Evolutionary conservation across 192 early-diverging fungal genomes (phyloP), one percentile per base, ranked within the genome.

Genomic region (Gryganskiella cystojenkinii): DNA sequence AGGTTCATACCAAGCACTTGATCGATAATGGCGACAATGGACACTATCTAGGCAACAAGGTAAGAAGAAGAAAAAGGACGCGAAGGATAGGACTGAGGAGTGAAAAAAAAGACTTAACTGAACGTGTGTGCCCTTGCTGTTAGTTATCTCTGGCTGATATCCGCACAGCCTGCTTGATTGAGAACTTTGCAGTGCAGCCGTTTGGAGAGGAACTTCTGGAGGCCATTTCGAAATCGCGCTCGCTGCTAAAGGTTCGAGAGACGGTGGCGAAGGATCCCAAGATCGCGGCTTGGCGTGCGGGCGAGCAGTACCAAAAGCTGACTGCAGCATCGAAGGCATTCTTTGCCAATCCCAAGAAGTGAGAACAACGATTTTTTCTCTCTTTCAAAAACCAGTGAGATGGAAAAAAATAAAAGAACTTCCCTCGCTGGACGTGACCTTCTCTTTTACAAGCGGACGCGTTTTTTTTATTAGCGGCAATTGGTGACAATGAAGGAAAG

Each of bases 81-180:
- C 17, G 17, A 56, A 33, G 2, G 3, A 7, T 0, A 4, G 7
- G 7, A 34, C 8, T 19, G n/a, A 53, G 25, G 37, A 40, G 13
- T 40, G 37, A 40, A 53, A 22, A 0, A 33, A 33, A 19, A 34
- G 9, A 6, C 6, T 35, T 17, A 30, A 17, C 9, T 25, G 8
- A n/a, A n/a, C n/a, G n/a, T n/a, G n/a, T n/a, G n/a, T n/a, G n/a
- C 6, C 51, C 14, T 28, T 10, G 22, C 3, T 28, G 5, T 33
- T 53, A 73, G 71, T 24, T 74, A 24, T 44, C 56, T 17, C 44
- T 74, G 57, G 71, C 71, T 17, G 71, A 74, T 20, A 74, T 74
- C 34, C 63, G 56, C 3, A 66, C 63, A 4, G 49, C 64, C 15
- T 49, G 42, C 4, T 11, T 33, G 10, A 74, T 74, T 30, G 64